Evolutionary conservation across 1,284 basidiomycete genomes (phyloP).

Genomic region (Phlebopus sp.): DNA sequence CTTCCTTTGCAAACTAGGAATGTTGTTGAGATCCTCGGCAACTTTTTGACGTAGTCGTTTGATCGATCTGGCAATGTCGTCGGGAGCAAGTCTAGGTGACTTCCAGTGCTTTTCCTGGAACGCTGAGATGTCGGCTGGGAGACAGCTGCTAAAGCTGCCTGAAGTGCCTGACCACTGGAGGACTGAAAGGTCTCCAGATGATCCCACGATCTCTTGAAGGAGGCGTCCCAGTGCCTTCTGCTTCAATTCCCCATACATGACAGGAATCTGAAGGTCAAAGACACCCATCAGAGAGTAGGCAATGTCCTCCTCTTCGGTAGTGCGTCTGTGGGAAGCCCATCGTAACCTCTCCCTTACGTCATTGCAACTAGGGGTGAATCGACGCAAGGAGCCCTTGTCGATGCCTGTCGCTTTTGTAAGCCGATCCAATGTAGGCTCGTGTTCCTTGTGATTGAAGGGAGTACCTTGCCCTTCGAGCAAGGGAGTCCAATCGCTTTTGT

Average conservation of each 20-base stretch:
- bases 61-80: not conserved
- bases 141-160: conserved; percentile 4
- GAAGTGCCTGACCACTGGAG: conserved; percentile 6
- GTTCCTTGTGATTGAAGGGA: too few relatives aligned
- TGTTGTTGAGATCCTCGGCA: not conserved
- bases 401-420: not conserved
- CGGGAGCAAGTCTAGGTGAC: not conserved
- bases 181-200: not conserved
- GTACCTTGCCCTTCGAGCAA: not conserved
- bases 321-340: conserved; percentile 4
- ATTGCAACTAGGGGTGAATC: not conserved
- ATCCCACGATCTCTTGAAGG: not conserved
- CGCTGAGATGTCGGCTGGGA: conserved; percentile 1
- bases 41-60: not conserved
- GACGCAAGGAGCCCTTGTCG: not conserved
- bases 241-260: not conserved
- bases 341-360: not conserved
- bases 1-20: not conserved
- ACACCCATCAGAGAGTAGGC: conserved; percentile 3
- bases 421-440: not conserved
- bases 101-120: not conserved
- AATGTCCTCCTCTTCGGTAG: not conserved
- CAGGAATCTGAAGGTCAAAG: not conserved
- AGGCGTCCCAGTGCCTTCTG: conserved; percentile 4
- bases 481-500: conserved; percentile 1